Percentiles rank a stretch among this genome's conserved stretches.
These are phyloP conservation scores for Pseudocercospora macadamiae DNA, from an alignment of 2,329 filamentous ascomycete genomes.

Conservation along the genomic window DNA sequence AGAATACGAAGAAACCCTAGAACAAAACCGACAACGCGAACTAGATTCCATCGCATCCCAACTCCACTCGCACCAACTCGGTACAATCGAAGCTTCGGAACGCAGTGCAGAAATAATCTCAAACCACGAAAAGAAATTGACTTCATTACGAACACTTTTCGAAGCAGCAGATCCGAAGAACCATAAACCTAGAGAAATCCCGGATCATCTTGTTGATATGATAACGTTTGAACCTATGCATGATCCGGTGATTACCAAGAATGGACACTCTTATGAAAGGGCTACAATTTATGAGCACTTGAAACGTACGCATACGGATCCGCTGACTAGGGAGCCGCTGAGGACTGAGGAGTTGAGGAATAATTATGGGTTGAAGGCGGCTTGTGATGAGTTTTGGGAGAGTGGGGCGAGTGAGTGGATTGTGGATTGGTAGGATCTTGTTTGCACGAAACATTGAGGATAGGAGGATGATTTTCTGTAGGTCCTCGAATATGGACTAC, in stretches of 20 bases:
- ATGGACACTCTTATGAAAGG: constrained; percentile 88
- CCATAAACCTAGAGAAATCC: constrained; percentile 60
- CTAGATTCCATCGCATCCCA: constrained; percentile 38
- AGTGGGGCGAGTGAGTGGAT: constrained; percentile 87
- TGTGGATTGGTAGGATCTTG: constrained; percentile 31
- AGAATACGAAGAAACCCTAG: constrained; percentile 60
- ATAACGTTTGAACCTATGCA: constrained; percentile 42
- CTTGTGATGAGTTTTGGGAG: constrained; percentile 81
- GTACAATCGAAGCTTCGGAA: constrained; percentile 48
- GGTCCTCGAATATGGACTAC: no score
- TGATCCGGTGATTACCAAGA: constrained; percentile 66
- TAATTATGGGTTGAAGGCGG: constrained; percentile 79
- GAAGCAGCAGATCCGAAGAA: constrained; percentile 51
- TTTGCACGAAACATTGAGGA: neutral
- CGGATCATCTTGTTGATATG: constrained; percentile 76
- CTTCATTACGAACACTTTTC: constrained; percentile 51
- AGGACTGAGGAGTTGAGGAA: constrained; percentile 67
- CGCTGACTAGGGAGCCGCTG: constrained; percentile 78
- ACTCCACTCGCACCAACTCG: constrained; percentile 42
- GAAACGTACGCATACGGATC: constrained; percentile 73
- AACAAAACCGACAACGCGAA: constrained; percentile 50
- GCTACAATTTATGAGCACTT: constrained; percentile 85
- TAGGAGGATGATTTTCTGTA: no score
- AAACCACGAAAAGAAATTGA: constrained; percentile 45
- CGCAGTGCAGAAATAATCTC: constrained; percentile 52